Evolutionary conservation across 495 filamentous ascomycete species (phyloP).

Genomic region (Penicillium daleae): DNA sequence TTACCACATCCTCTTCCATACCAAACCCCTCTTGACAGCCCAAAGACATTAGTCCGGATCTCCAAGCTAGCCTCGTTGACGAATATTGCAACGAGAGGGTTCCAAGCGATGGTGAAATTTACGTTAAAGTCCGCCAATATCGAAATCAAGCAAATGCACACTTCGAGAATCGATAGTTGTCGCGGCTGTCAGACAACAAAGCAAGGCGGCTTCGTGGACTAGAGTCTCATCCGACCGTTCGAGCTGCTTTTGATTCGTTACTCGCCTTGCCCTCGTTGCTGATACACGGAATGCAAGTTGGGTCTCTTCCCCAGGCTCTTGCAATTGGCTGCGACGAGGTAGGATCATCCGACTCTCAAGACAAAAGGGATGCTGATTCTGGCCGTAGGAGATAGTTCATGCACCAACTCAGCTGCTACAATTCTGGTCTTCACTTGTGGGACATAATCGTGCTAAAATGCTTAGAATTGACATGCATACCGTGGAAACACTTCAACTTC

Average conservation of each 20-base stretch:
- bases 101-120: slow-evolving; percentile 43
- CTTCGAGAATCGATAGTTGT: slow-evolving; percentile 31
- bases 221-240: slow-evolving; percentile 11
- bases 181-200: slow-evolving; percentile 28
- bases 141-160: slow-evolving; percentile 26
- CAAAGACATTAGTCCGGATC: slow-evolving; percentile 19
- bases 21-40: slow-evolving; percentile 11
- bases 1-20: neutral
- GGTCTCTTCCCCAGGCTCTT: slow-evolving; percentile 20
- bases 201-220: slow-evolving; percentile 14
- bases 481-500: slow-evolving; percentile 20
- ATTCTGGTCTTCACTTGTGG: slow-evolving; percentile 25
- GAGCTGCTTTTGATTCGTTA: slow-evolving; percentile 22
- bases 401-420: slow-evolving; percentile 18
- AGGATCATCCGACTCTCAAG: slow-evolving; percentile 2
- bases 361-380: slow-evolving; percentile 2
- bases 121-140: slow-evolving; percentile 45
- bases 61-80: slow-evolving; percentile 28
- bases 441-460: slow-evolving; percentile 15
- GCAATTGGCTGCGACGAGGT: slow-evolving; percentile 28
- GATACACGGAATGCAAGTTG: slow-evolving; percentile 20
- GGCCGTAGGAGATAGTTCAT: slow-evolving; percentile 26
- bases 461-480: slow-evolving; percentile 21
- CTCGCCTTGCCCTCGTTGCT: slow-evolving; percentile 9
- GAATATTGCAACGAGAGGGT: slow-evolving; percentile 42